Conservation (phyloP, 257 asterid genomes). For the Leonotis leonurus region DNA sequence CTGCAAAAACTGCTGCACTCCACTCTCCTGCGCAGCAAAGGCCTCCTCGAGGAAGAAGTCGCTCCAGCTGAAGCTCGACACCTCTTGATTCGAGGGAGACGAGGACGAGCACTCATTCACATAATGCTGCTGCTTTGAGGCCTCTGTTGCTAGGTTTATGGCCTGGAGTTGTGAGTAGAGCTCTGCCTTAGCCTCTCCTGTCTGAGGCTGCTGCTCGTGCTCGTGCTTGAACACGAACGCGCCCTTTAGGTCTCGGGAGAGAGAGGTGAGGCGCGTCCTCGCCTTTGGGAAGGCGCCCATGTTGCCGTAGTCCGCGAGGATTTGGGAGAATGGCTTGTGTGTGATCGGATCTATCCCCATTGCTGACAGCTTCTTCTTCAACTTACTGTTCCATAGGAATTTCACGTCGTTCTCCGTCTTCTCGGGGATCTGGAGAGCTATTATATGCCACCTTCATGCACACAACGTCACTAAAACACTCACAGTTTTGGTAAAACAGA, state of each 20-base stretch:
- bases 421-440: slow-evolving; percentile 79
- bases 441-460: slow-evolving; percentile 71
- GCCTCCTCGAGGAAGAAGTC: slow-evolving; percentile 76
- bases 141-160: slow-evolving; percentile 43
- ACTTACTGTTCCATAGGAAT: slow-evolving; percentile 66
- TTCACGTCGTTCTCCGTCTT: slow-evolving; percentile 72
- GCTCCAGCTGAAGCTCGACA: slow-evolving; percentile 53
- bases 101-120: slow-evolving; percentile 19
- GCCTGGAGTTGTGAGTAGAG: slow-evolving; percentile 70
- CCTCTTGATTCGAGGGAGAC: slow-evolving; percentile 31
- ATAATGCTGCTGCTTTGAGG: slow-evolving; percentile 18
- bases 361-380: slow-evolving; percentile 76
- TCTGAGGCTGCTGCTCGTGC: background rate
- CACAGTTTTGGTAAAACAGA: too few species aligned
- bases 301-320: slow-evolving; percentile 78
- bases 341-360: slow-evolving; percentile 94
- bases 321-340: slow-evolving; percentile 87
- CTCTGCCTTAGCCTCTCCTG: background rate
- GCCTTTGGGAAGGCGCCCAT: slow-evolving; percentile 63
- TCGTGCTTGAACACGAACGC: slow-evolving; percentile 25
- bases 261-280: slow-evolving; percentile 34
- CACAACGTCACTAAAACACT: background rate
- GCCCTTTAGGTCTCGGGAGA: slow-evolving; percentile 37
- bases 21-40: slow-evolving; percentile 16
- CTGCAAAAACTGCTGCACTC: background rate